Base-by-base conservation (phyloP, 192 early-diverging fungal genomes). In the Backusella parvicylindrica region DNA sequence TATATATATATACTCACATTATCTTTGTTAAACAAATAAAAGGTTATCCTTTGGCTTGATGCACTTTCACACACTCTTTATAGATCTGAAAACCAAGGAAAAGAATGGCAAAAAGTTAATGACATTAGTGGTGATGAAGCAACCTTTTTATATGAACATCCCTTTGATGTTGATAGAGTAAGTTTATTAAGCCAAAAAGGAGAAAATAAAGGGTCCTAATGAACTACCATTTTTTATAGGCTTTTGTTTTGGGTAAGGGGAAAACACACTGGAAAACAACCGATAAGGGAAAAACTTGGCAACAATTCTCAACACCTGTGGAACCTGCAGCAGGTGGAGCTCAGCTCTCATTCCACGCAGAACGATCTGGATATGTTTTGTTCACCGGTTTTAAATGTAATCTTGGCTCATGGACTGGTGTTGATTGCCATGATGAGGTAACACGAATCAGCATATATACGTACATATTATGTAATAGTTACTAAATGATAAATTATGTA, bases 301-400 rank as follows among this genome's bases (percentile, higher is more conserved):
- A 82, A 2, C 1, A 66, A 16, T 91, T 94, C 70, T 71, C 68
- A 2, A 88, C 87, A 2, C 79, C 81, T 12, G 56, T 78, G 1
- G 50, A 32, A 23, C 90, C 89, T 15, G 77, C 81, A 2, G 69
- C 49, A 2, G 68, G 69, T 13, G 60, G 43, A 56, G 35, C 70
- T 18, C 74, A 76, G 18, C 69, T 91, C 1, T 75, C 84, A 9
- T 97, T 97, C 77, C 92, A 97, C 72, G 92, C 94, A 0, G 84
- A 84, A 47, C 82, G 92, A 7, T 33, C 86, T 0, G 75, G 85
- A 38, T 89, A 89, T 85, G 81, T 95, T 43, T 41, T 97, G 49
- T 94, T 91, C 77, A 83, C 77, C 38, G 90, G 86, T 28, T 78
- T 79, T 11, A 82, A 81, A 21, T 91, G 93, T 75, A 77, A 83